A percentile compares a stretch with the other conserved stretches of the same genome.
Conservation (phyloP, 257 asterid species). For the Prunella vulgaris region DNA sequence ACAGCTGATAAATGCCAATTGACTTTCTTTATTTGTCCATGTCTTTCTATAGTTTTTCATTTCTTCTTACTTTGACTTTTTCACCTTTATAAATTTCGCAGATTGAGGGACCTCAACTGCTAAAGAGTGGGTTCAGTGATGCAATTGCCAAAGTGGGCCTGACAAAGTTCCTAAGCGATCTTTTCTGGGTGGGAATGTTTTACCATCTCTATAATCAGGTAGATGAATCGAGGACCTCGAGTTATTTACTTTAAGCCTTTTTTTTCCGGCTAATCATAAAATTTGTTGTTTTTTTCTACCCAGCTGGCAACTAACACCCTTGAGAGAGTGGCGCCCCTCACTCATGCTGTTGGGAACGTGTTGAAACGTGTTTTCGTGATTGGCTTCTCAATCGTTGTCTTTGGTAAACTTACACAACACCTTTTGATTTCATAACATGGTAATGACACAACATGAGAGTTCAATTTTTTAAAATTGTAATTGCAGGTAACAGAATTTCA, state of each 20-base stretch:
- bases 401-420: constrained; percentile 44
- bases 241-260: neutral
- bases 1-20: neutral
- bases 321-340: constrained; percentile 98
- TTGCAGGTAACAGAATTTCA: constrained; percentile 89
- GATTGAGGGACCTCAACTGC: constrained; percentile 84
- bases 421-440: neutral
- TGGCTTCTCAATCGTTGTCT: constrained; percentile 87
- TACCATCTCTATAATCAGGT: constrained; percentile 99
- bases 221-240: neutral
- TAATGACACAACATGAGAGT: neutral
- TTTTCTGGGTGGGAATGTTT: constrained; percentile 99
- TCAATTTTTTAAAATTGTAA: neutral
- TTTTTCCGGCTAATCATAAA: neutral
- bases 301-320: constrained; percentile 99
- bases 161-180: constrained; percentile 78
- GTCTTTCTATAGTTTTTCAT: neutral
- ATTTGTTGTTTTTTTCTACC: neutral
- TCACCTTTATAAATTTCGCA: constrained; percentile 15
- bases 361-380: constrained; percentile 98
- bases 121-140: constrained; percentile 71
- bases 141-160: constrained; percentile 89
- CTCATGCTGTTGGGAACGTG: constrained; percentile 98
- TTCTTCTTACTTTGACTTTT: neutral
- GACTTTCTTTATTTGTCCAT: neutral